These are phyloP conservation scores for Chalara sp. DNA, from an alignment of 2,329 filamentous ascomycete genomes.

Conservation along the genomic window DNA sequence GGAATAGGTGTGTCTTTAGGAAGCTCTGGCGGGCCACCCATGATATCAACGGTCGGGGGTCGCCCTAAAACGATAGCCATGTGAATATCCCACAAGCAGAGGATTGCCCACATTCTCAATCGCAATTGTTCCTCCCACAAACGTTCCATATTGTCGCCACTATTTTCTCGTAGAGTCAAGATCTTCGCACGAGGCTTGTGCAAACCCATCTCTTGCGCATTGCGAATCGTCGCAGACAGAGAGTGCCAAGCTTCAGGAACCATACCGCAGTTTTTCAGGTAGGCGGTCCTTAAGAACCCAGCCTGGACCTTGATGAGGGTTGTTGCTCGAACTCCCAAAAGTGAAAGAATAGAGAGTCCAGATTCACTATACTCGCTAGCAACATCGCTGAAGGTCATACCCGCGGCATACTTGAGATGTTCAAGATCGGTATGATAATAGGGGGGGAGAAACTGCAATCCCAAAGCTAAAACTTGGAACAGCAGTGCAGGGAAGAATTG, in stretches of 20 bases:
- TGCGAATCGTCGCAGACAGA: slow-evolving; percentile 48
- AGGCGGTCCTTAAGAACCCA: slow-evolving; percentile 48
- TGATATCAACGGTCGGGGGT: slow-evolving; percentile 45
- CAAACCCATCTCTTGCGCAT: slow-evolving; percentile 57
- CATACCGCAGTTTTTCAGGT: slow-evolving; percentile 51
- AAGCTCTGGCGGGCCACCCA: slow-evolving; percentile 38
- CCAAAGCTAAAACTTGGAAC: slow-evolving; percentile 50
- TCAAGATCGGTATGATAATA: slow-evolving; percentile 43
- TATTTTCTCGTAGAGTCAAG: slow-evolving; percentile 36
- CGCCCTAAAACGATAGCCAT: slow-evolving; percentile 29
- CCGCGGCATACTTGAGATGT: slow-evolving; percentile 49
- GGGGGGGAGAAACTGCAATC: slow-evolving; percentile 44
- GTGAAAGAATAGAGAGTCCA: slow-evolving; percentile 42
- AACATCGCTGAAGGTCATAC: slow-evolving; percentile 54
- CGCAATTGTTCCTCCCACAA: slow-evolving; percentile 52
- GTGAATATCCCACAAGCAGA: slow-evolving; percentile 37
- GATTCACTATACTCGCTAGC: slow-evolving; percentile 55
- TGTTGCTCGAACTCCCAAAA: slow-evolving; percentile 51
- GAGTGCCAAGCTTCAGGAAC: slow-evolving; percentile 44
- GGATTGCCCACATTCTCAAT: slow-evolving; percentile 48
- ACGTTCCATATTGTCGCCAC: slow-evolving; percentile 45
- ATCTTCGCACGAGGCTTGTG: slow-evolving; percentile 34
- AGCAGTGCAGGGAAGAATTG: slow-evolving; percentile 52
- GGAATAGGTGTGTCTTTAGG: slow-evolving; percentile 49
- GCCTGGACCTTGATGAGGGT: slow-evolving; percentile 50